These are phyloP conservation scores for Corylus heterophylla DNA, from an alignment of 306 rosid genomes.

Conservation along the genomic window DNA sequence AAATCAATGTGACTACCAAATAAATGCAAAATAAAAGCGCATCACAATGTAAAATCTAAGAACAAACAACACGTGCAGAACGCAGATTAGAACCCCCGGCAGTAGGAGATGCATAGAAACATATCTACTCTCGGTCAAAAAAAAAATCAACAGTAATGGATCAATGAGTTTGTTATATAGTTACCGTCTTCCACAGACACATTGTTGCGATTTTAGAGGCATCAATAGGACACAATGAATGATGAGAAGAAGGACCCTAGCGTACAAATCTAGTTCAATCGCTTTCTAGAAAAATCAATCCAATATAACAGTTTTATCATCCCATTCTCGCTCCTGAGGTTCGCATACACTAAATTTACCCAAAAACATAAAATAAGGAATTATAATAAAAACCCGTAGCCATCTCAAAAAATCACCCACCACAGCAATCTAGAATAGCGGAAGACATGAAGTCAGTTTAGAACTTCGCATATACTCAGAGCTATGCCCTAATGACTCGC, in stretches of 20 bases:
- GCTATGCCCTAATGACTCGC: conserved; percentile 30
- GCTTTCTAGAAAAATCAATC: neutral
- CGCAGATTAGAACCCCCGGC: neutral
- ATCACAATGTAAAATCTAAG: neutral
- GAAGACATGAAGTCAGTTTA: conserved; percentile 52
- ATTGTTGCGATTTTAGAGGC: too few relatives aligned
- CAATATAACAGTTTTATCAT: neutral
- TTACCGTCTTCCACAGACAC: neutral
- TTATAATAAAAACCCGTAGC: neutral
- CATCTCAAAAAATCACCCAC: conserved; percentile 40
- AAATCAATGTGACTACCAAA: neutral
- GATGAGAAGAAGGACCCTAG: neutral
- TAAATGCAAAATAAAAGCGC: neutral
- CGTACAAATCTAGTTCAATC: neutral
- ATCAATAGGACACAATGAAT: neutral
- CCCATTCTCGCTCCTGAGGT: neutral
- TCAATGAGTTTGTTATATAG: neutral
- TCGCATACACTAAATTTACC: neutral
- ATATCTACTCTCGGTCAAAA: too few relatives aligned
- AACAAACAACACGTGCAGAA: neutral
- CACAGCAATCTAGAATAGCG: conserved; percentile 55
- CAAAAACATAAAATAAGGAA: neutral
- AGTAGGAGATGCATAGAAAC: too few relatives aligned
- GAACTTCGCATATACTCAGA: conserved; percentile 29
- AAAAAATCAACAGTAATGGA: too few relatives aligned